Base-by-base conservation (phyloP, 1,284 basidiomycete genomes). In the Irpex lacteus region DNA sequence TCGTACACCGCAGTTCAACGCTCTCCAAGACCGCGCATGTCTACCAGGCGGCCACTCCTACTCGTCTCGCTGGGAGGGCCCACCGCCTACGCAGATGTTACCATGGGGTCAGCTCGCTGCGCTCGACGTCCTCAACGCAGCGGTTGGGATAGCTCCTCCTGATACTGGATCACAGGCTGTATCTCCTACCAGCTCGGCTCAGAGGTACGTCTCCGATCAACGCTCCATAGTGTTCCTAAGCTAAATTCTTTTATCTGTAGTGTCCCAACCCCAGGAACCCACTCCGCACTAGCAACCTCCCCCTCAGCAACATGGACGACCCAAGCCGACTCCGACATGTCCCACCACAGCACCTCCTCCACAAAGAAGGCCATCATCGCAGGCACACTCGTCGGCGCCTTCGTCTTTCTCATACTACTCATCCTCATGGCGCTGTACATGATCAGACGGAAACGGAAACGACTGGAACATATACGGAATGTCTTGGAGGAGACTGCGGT, bases 11-110 rank as follows among this genome's bases (percentile, higher is more conserved):
- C 49, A 65, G 64, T 65, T 50, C 50, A 65, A 65, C 53, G 64
- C 64, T 5, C 32, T 65, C 26, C 26, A 52, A 9, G 61, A 65
- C 9, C 44, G 47, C 19, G 64, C 64, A 3, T 21, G 15, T 13
- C 21, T 15, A 1, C 50, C 59, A 7, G 40, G 32, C 7, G 59
- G 34, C 19, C 49, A 65, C 36, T 40, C 15, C 3, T 65, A 62
- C 52, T 62, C 64, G 15, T 32, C 64, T 4, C 34, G 38, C 9
- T 65, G 64, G 64, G 21, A 62, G 5, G 64, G 64, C 8, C 64
- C 64, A n/a, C 38, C 64, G 9, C 32, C 34, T 4, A 13, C 40
- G 11, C 11, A 34, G 4, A 9, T 62, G 15, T 15, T 40, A 11
- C 54, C 64, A 0, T 60, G 49, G 61, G 64, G 64, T 1, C 64